phyloP scores from a whole-genome alignment of 1,284 basidiomycete genomes.

The Quambalaria eucalypti region DNA sequence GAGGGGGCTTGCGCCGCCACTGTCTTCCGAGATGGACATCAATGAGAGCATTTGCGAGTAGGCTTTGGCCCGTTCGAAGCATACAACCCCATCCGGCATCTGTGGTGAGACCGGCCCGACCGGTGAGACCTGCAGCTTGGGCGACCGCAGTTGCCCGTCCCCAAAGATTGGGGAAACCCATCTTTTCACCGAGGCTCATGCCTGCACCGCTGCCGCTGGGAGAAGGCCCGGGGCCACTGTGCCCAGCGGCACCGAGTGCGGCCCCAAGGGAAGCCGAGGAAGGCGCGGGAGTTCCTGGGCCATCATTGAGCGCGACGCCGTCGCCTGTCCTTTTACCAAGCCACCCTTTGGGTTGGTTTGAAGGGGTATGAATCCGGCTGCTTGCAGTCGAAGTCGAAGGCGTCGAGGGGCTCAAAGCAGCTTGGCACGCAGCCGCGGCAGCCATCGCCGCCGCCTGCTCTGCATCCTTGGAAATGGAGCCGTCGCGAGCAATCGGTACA shows the following conservation, averaged over 20 bases:
- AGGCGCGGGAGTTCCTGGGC: no score
- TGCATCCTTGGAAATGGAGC: slow-evolving; percentile 37
- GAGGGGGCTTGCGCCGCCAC: slow-evolving; percentile 21
- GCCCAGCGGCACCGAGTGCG: not conserved
- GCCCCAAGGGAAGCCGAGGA: not conserved
- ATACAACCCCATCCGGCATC: slow-evolving; percentile 98
- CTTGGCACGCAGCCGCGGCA: slow-evolving; percentile 5
- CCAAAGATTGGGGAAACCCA: slow-evolving; percentile 38
- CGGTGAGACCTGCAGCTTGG: slow-evolving; percentile 22
- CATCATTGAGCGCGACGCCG: no score
- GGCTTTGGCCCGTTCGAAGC: slow-evolving; percentile 84
- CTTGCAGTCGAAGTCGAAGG: no score
- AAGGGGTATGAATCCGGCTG: no score
- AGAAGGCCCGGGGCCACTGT: not conserved
- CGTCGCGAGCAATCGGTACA: slow-evolving; percentile 37
- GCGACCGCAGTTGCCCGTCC: slow-evolving; percentile 32
- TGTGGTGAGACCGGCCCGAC: slow-evolving; percentile 64
- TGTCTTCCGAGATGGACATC: slow-evolving; percentile 64
- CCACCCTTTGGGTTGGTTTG: no score
- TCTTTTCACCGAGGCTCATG: slow-evolving; percentile 25
- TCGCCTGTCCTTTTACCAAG: no score
- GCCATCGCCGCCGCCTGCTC: slow-evolving; percentile 18
- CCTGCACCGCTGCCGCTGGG: not conserved
- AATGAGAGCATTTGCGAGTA: slow-evolving; percentile 79
- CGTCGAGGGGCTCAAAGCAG: no score